phyloP scores from a whole-genome alignment of 768 basidiomycete genomes.

The Trametes cinnabarina region DNA sequence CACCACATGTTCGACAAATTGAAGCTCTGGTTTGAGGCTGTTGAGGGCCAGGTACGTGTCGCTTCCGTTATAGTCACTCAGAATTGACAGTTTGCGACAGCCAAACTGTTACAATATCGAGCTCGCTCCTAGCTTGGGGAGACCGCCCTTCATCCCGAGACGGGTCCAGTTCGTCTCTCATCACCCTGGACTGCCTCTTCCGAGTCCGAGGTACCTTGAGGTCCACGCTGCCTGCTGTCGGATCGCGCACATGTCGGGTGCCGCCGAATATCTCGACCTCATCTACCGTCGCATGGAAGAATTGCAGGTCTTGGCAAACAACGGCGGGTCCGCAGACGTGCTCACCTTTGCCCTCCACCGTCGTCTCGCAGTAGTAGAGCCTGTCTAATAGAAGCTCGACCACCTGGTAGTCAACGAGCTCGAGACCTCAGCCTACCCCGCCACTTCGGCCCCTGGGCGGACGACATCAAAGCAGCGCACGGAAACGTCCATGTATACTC shows the following conservation, averaged over 20 bases:
- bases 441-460: no score
- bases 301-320: not conserved
- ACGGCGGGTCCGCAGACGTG: constrained; percentile 5
- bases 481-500: no score
- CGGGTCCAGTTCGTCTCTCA: constrained; percentile 2
- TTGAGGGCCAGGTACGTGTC: not conserved
- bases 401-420: no score
- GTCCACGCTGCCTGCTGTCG: constrained; percentile 8
- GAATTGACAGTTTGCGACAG: not conserved
- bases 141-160: constrained; percentile 1
- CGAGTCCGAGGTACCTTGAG: constrained; percentile 4
- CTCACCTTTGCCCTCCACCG: constrained; percentile 3
- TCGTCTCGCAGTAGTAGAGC: not conserved
- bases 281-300: constrained; percentile 6
- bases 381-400: not conserved
- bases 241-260: constrained; percentile 9
- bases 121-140: not conserved
- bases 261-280: constrained; percentile 5
- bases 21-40: constrained; percentile 1
- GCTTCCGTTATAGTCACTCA: not conserved
- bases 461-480: no score
- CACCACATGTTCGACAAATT: not conserved
- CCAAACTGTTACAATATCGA: not conserved
- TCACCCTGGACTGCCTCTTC: constrained; percentile 7
- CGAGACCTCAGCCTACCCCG: no score